Base-by-base conservation (phyloP, 192 early-diverging fungal genomes). In the Coemansia sp. region DNA sequence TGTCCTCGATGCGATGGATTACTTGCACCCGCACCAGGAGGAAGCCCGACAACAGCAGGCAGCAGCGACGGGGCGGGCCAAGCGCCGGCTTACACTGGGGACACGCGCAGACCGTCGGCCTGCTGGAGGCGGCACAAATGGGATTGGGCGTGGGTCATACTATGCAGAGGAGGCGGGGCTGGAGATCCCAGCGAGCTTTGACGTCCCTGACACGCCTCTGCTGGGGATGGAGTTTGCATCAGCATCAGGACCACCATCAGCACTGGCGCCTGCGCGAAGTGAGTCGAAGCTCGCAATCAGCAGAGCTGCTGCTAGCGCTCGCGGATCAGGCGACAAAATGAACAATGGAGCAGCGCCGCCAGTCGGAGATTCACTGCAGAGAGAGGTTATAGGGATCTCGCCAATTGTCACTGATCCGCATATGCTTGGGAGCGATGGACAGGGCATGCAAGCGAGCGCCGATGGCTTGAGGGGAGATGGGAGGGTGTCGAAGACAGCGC, bases 161-260 rank as follows among this genome's bases (percentile, higher is more conserved):
- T 76, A 70, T 50, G 59, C 64, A 2, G 59, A 59, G 11, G 64
- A 67, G 41, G 9, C 64, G 1, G 64, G 67, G 45, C 74, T 66
- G n/a, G 74, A 76, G 23, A 54, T 76, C 20, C 74, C 74, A 9
- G 64, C 61, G 31, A 76, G 63, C 61, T 76, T 76, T 56, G 74
- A 76, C 57, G 42, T 76, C 58, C 52, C 55, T 9, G 52, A 54
- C 29, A 31, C 52, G 0, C 52, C 52, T n/a, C 30, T 54, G 14
- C 9, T 33, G 30, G 30, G 14, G 29, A 15, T 15, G 11, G 29
- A 31, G 3, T 54, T 25, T 14, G 17, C n/a, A 31, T 17, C 30
- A 33, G 52, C 10, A 54, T 31, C 59, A 20, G 65, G 41, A 25
- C 17, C 36, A 42, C 56, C 62, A 14, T 33, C 54, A n/a, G 17